Evolutionary conservation across 371 early-diverging fungal genomes (phyloP).

Genomic region (Mucor piriformis): DNA sequence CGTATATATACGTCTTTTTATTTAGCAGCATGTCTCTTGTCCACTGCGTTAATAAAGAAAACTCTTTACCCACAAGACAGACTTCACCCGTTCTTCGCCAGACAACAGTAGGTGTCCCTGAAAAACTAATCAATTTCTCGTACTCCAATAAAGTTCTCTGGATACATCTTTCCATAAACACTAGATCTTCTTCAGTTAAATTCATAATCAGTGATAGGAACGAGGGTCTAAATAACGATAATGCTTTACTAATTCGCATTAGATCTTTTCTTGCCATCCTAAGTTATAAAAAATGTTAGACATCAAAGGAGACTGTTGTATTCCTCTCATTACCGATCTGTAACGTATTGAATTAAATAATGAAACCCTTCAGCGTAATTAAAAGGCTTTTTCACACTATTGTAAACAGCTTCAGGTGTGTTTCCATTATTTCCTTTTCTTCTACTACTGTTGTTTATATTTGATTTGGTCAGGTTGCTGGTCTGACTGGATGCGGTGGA

Average conservation of each 20-base stretch:
- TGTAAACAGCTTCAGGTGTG: conserved; percentile 64
- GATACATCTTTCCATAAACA: conserved; percentile 93
- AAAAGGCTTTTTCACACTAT: conserved; percentile 74
- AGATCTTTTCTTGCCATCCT: conserved; percentile 87
- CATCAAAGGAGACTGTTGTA: background rate
- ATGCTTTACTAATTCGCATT: conserved; percentile 83
- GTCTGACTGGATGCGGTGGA: conserved; percentile 18
- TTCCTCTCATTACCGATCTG: conserved; percentile 31
- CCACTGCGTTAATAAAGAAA: conserved; percentile 89
- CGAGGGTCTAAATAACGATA: conserved; percentile 90
- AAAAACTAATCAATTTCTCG: conserved; percentile 71
- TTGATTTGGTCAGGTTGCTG: conserved; percentile 17
- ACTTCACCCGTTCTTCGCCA: conserved; percentile 95
- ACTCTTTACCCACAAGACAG: conserved; percentile 90
- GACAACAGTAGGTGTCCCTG: conserved; percentile 93
- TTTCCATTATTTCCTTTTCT: conserved; percentile 41
- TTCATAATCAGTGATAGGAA: conserved; percentile 91
- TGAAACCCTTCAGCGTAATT: conserved; percentile 92
- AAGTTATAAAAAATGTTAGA: background rate
- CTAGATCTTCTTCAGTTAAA: conserved; percentile 86
- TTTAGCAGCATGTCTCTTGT: conserved; percentile 74
- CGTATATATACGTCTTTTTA: conserved; percentile 75
- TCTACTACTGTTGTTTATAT: conserved; percentile 19
- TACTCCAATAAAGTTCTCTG: conserved; percentile 80
- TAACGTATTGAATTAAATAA: conserved; percentile 77